Evolutionary conservation across 345 rosid species (phyloP).

Genomic region (Eucalyptus curtisii): DNA sequence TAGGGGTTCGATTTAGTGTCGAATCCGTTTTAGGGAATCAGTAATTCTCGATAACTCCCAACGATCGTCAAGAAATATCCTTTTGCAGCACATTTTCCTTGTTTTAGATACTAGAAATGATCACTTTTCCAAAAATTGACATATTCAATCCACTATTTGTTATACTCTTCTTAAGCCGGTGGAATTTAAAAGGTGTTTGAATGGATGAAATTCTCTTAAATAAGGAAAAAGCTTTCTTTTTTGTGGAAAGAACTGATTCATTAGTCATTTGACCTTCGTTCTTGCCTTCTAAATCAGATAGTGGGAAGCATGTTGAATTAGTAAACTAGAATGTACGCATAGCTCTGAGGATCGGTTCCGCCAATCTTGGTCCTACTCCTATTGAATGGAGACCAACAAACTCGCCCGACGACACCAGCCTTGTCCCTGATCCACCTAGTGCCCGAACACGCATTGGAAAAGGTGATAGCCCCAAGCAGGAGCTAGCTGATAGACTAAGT

Average conservation of each 20-base stretch:
- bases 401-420: constrained; percentile 45
- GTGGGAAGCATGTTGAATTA: not conserved
- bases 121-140: not conserved
- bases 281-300: not conserved
- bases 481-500: constrained; percentile 66
- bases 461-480: constrained; percentile 58
- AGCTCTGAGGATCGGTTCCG: constrained; percentile 19
- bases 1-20: too few relatives aligned
- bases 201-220: not conserved
- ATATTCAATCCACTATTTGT: not conserved
- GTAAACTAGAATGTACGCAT: not conserved
- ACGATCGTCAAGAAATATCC: not conserved
- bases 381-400: constrained; percentile 83
- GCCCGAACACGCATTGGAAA: constrained; percentile 78
- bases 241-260: not conserved
- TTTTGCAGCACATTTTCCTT: too few relatives aligned
- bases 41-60: too few relatives aligned
- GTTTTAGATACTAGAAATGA: not conserved
- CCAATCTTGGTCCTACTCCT: constrained; percentile 45
- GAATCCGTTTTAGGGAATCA: too few relatives aligned
- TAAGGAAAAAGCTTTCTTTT: not conserved
- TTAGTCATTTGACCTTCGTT: not conserved
- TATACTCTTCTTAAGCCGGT: not conserved
- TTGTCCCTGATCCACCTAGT: constrained; percentile 74
- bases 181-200: not conserved